These are phyloP conservation scores for Termitomyces sp. DNA, from an alignment of 768 basidiomycete species.

Conservation along the genomic window DNA sequence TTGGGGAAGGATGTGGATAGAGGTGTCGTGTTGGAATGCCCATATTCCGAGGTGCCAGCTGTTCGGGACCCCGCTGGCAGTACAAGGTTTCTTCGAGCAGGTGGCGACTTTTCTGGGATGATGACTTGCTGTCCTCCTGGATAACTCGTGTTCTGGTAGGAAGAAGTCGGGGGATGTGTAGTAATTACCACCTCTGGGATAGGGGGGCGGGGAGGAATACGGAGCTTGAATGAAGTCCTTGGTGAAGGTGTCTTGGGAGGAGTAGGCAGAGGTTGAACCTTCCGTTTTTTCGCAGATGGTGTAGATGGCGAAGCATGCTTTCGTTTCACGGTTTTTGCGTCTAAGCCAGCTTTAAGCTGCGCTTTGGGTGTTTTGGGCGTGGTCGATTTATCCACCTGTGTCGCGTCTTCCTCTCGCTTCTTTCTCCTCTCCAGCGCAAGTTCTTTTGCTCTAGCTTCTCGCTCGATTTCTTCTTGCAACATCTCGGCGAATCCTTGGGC, in stretches of 20 bases:
- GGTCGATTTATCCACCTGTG: constrained; percentile 6
- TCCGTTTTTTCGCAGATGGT: constrained; percentile 16
- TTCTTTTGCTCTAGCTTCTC: constrained; percentile 51
- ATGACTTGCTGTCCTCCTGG: constrained; percentile 5
- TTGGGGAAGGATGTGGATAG: neutral
- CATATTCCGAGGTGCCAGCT: neutral
- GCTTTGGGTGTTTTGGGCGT: neutral
- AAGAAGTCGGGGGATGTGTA: constrained; percentile 5
- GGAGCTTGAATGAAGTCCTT: neutral
- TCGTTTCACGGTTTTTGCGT: constrained; percentile 9
- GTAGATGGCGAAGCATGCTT: constrained; percentile 5
- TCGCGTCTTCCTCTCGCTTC: constrained; percentile 48
- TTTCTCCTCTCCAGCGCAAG: constrained; percentile 51
- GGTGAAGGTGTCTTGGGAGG: constrained; percentile 15
- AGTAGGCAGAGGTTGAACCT: constrained; percentile 10
- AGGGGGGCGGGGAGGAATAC: constrained; percentile 13
- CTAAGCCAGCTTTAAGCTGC: neutral
- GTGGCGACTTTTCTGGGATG: constrained; percentile 17
- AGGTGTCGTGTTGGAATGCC: neutral
- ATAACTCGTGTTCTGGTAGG: neutral
- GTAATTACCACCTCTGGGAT: constrained; percentile 15
- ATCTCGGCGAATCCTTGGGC: constrained; percentile 73
- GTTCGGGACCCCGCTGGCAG: no score
- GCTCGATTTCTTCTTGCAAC: constrained; percentile 54
- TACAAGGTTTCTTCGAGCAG: neutral